A percentile compares a stretch with the other conserved stretches of the same genome.
phyloP scores from a whole-genome alignment of 1,284 basidiomycete genomes.

The Ceratorhiza oryzae-sativae region DNA sequence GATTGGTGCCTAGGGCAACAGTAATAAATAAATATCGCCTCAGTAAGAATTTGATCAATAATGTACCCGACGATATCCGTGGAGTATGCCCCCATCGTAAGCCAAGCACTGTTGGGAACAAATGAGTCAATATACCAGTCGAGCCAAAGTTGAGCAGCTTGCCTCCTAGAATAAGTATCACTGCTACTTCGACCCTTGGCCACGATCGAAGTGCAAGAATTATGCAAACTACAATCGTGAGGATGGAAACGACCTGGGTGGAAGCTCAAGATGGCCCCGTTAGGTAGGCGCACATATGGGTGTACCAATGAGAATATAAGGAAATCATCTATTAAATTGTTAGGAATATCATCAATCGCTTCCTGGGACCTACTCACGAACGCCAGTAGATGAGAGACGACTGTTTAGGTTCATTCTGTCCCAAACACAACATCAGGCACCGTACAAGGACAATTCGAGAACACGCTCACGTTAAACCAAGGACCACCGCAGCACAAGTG shows the following conservation, averaged over 20 bases:
- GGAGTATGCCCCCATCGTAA: constrained; percentile 33
- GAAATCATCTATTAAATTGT: constrained; percentile 14
- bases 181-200: constrained; percentile 16
- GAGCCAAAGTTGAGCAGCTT: not conserved
- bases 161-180: constrained; percentile 20
- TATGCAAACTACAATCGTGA: constrained; percentile 18
- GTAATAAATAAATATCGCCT: constrained; percentile 49
- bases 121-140: not conserved
- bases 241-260: constrained; percentile 18
- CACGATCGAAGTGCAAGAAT: constrained; percentile 11
- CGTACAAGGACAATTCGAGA: not conserved
- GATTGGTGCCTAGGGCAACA: constrained; percentile 12
- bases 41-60: constrained; percentile 59
- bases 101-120: constrained; percentile 14
- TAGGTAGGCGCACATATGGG: not conserved
- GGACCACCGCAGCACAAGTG: constrained; percentile 15
- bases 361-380: constrained; percentile 5
- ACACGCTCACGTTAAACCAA: constrained; percentile 21
- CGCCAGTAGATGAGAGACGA: constrained; percentile 11
- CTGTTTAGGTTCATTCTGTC: not conserved
- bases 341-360: not conserved
- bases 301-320: constrained; percentile 30
- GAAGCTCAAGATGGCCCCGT: not conserved
- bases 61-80: constrained; percentile 69
- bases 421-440: no score